These are phyloP conservation scores for Yamadazyma triangularis DNA, from an alignment of 1,139 yeast genomes.

Conservation along the genomic window DNA sequence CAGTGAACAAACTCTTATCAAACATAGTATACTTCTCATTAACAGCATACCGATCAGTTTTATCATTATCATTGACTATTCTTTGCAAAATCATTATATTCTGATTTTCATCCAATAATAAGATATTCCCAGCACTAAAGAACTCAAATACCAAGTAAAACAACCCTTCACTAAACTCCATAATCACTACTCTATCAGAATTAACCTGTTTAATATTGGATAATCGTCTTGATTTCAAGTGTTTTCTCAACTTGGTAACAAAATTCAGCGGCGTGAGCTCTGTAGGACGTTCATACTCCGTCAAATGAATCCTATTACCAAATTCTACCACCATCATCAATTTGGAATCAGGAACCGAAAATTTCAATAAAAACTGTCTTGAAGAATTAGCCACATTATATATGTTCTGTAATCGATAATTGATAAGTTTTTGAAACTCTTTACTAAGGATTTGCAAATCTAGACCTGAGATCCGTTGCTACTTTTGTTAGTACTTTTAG, in stretches of 20 bases:
- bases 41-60: slow-evolving; percentile 61
- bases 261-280: slow-evolving; percentile 82
- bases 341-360: slow-evolving; percentile 80
- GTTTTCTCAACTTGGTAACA: slow-evolving; percentile 81
- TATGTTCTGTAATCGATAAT: slow-evolving; percentile 76
- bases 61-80: slow-evolving; percentile 68
- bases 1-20: slow-evolving; percentile 45
- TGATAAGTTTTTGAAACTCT: slow-evolving; percentile 60
- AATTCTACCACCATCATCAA: slow-evolving; percentile 74
- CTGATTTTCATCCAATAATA: slow-evolving; percentile 64
- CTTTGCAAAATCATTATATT: slow-evolving; percentile 74
- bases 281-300: slow-evolving; percentile 76
- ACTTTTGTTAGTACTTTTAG: slow-evolving; percentile 9
- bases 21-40: slow-evolving; percentile 67
- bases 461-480: slow-evolving; percentile 85
- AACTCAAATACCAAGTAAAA: slow-evolving; percentile 82
- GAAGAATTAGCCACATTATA: slow-evolving; percentile 73
- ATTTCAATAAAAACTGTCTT: slow-evolving; percentile 74
- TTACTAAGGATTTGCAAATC: slow-evolving; percentile 69
- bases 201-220: slow-evolving; percentile 70
- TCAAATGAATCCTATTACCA: slow-evolving; percentile 76
- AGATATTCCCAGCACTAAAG: slow-evolving; percentile 90
- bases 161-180: slow-evolving; percentile 78
- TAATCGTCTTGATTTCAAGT: slow-evolving; percentile 73
- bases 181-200: slow-evolving; percentile 72